Base-by-base conservation (phyloP, 75 land plant species). In the Sequoiadendron giganteum region DNA sequence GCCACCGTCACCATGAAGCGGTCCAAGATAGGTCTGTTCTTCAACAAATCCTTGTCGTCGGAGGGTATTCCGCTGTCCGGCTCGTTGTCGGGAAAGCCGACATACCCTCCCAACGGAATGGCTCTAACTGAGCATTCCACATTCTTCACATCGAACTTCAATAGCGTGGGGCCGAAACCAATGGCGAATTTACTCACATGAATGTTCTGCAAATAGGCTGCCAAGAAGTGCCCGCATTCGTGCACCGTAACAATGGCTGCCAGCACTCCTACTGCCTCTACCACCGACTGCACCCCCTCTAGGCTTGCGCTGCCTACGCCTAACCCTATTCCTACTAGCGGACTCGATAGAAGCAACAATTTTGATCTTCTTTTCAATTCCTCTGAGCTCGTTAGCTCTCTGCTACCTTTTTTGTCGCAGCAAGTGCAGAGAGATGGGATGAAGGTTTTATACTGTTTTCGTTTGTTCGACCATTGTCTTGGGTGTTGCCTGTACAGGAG, bases 51-150 rank as follows among this genome's bases (percentile, higher is more conserved):
- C 28, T 91, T 90, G 88, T 98, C 99, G 87, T 98, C 97, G 11
- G 92, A 65, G 1, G 95, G 91, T 39, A 94, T 95, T 34, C 89
- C 95, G 79, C 94, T 92, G 9, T 96, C 95, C 13, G 96, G 99
- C 83, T 95, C 97, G 85, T 95, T 92, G 89, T 98, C 99, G 25
- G 99, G 99, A 85, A 97, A 98, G 5, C 94, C 99, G 48, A 95
- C 97, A 88, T 93, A 97, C 6, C 99, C 99, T 65, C 99, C 99
- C 2, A 98, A 88, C 45, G 99, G 99, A 85, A 98, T 90, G 15
- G 97, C 99, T 65, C 99, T 90, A 58, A 98, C 81, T 1, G 99
- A 97, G 89, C 94, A 98, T 88, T 98, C 99, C 15, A 98, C 99
- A 76, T 92, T 92, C 48, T 94, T 92, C 16, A 94, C 58, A 49